Evolutionary conservation across 805 yeast genomes (phyloP), one percentile per base, ranked within the genome.

Genomic region (Lipomyces oligophaga): DNA sequence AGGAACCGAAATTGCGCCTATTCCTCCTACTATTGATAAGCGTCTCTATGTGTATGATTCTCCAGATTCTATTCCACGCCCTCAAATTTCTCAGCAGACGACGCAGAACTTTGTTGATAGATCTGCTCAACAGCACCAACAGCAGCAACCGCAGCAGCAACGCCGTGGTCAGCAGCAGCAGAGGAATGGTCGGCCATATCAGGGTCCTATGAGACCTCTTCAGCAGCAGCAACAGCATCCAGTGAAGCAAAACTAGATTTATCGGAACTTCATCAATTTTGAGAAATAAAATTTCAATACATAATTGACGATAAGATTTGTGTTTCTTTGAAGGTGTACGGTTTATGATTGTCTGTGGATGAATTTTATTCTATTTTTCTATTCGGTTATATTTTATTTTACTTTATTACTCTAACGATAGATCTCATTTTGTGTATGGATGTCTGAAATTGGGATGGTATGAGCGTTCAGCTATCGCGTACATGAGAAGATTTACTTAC

Each of bases 1-100:
- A 57, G 97, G 97, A 28, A 90, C 97, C 16, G 97, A 93, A 65
- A 93, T 93, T 67, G 86, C 85, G 64, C 96, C 97, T 51, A 93
- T 93, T 58, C 98, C 98, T 31, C 81, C 87, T n/a, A 78, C 79
- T 41, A 93, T 93, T 61, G 97, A 93, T 70, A 82, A 80, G 67
- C 75, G 83, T 11, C 75, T 93, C 58, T 93, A 93, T 63, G 97
- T 89, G 38, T 52, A 52, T 31, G 56, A 52, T 35, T 52, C 56
- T 25, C 54, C 56, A 16, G 51, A 49, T 5, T 36, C 48, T 18
- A 52, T 58, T 25, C 60, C 60, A 8, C 57, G 60, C 25, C 60
- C 58, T 20, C 54, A 49, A 42, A 41, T 57, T 24, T 49, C 45
- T 41, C 46, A 32, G 16, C 46, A 38, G 34, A 4, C 42, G 15